Base-by-base conservation (phyloP, 495 filamentous ascomycete species). In the Tetracladium setigerum region DNA sequence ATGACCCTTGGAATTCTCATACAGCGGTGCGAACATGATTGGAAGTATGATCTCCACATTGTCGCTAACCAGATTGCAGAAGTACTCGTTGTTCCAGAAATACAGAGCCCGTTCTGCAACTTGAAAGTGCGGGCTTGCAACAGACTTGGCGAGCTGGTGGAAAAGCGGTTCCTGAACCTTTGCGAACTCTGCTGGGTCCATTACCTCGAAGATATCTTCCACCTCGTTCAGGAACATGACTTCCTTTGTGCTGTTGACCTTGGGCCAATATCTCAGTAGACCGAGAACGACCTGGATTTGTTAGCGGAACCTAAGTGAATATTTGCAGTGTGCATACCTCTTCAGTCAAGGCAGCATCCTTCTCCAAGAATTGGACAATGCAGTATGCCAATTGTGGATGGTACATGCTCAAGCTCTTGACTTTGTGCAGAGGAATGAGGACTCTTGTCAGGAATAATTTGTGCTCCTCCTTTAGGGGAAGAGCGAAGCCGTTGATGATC, bases 21-120 rank as follows among this genome's bases (percentile, higher is more conserved):
- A 99, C 16, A 99, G 74, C 2, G 92, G 92, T 18, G 94, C 90
- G 62, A 99, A 99, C 92, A 99, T 99, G 53, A 99, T 97, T 6
- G 92, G 92, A 30, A 99, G 72, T 58, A 99, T 99, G 36, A 95
- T 87, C 55, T 96, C 91, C 27, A 97, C 92, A 60, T 99, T 97
- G 65, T 99, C 92, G 73, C 90, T 96, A 44, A 99, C 92, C 46
- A 99, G 72, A 60, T 99, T 99, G 73, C 92, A 99, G 71, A 99
- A 99, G 59, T 99, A 99, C 62, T 99, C 92, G 61, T 99, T 99
- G 67, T 99, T 99, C 92, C 92, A 99, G 73, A 97, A 99, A 69
- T 99, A 99, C 18, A 99, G 79, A 2, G 94, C 92, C 54, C 92
- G 79, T 63, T 99, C 92, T 30, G 92, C 92, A 36, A 98, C 92